Evolutionary conservation across 306 rosid genomes (phyloP).

Genomic region (Medicago arabica): DNA sequence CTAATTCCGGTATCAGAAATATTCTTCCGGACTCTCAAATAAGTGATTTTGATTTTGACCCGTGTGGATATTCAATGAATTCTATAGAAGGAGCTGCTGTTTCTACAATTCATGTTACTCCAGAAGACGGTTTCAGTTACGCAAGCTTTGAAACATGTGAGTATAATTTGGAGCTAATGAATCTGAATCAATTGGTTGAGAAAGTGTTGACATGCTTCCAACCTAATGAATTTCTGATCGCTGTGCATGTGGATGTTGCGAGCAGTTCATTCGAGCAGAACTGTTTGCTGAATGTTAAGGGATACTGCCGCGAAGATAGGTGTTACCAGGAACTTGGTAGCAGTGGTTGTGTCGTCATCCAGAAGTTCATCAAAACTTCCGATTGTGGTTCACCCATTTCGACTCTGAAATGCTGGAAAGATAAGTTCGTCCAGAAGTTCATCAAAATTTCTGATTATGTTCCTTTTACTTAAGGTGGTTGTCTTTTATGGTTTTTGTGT

Average conservation of each 20-base stretch:
- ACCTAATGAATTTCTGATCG: conserved; percentile 61
- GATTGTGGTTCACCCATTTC: conserved; percentile 64
- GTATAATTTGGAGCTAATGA: conserved; percentile 47
- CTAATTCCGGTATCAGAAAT: conserved; percentile 63
- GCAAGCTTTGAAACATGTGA: conserved; percentile 75
- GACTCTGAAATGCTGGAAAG: conserved; percentile 69
- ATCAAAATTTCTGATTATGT: too few relatives aligned
- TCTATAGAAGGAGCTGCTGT: conserved; percentile 64
- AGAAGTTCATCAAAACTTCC: conserved; percentile 49
- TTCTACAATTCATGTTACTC: conserved; percentile 72
- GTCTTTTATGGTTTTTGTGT: conserved; percentile 9
- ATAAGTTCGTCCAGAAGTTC: too few relatives aligned
- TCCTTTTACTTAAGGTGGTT: too few relatives aligned
- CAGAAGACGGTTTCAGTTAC: conserved; percentile 68
- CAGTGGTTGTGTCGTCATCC: conserved; percentile 60
- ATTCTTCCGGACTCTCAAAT: conserved; percentile 68
- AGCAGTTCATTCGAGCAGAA: conserved; percentile 47
- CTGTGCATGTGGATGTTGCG: conserved; percentile 55
- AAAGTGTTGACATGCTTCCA: conserved; percentile 65
- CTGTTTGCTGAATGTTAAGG: conserved; percentile 53
- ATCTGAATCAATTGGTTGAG: conserved; percentile 45
- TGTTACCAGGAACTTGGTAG: conserved; percentile 60
- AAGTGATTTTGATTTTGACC: conserved; percentile 71
- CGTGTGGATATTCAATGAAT: conserved; percentile 76
- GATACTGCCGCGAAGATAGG: conserved; percentile 62